Base-by-base conservation (phyloP, 106 monocot genomes). In the Dioscorea dumetorum region DNA sequence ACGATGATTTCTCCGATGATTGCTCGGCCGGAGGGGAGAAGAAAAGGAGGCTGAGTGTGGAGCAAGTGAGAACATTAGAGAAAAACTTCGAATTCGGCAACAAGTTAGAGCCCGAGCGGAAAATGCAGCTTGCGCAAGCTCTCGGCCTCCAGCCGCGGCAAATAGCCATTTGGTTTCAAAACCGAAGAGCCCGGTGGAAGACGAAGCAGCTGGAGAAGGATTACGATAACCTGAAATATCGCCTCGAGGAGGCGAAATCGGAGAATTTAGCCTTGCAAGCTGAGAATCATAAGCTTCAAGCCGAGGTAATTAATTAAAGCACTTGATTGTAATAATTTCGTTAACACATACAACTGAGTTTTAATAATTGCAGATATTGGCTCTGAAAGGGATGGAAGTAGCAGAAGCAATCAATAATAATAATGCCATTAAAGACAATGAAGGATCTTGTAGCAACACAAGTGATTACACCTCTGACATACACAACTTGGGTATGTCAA, bases 1-100 rank as follows among this genome's bases (percentile, higher is more conserved):
- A 94, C 28, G 94, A 90, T 1, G 86, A 89, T 48, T 77, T 84
- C 60, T 89, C 89, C 2, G 93, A 84, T 13, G 90, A 85, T 21
- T 76, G 81, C 22, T 77, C 85, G 2, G 70, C 63, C 23, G 68
- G 50, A 0, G 89, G 80, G 48, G 85, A 82, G 72, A 85, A 79
- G 73, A 84, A 84, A 76, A 79, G 76, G 73, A 81, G 81, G 78
- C 79, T 88, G 31, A 88, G 62, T 33, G 33, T 79, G 62, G 88
- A 88, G 63, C 88, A 88, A 66, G 88, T 84, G 35, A 72, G 71
- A 63, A 70, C 70, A 4, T 24, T 86, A 49, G 86, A 86, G 79
- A 79, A 62, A 63, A 81, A 67, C 50, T 85, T 85, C 22, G 81
- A 85, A 75, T 58, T 78, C 22, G 81, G 78, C 22, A 85, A 64